Evolutionary conservation across 2,329 filamentous ascomycete species (phyloP), one percentile per base, ranked within the genome.

Genomic region (Trichoderma citrinoviride): DNA sequence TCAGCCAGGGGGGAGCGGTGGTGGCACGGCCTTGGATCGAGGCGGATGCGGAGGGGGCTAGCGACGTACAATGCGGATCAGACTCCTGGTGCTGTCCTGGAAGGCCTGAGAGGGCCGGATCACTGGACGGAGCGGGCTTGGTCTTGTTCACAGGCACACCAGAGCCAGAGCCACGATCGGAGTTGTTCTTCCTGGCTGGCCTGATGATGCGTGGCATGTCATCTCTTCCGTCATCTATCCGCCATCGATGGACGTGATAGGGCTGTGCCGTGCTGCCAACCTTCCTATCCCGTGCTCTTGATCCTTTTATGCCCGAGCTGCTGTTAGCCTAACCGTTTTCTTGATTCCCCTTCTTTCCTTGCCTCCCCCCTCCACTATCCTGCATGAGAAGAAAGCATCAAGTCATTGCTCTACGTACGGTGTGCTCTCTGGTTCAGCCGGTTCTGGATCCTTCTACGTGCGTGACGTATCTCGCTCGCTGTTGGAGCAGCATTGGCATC

Each of bases 201-300:
- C 12, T 37, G 33, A 37, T 55, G 61, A 55, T 15, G 19, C 3
- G n/a, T 41, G 41, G 61, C 29, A 63, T 55, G 40, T 47, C 50
- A 25, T 63, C 50, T 7, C 17, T 40, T 5, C 52, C 52, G 17
- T 55, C 49, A 27, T 54, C 40, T 47, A 63, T 10, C 12, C 61
- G 61, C 61, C 61, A 63, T 21, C 61, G 61, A 63, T 63, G 50
- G 19, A 63, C 50, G 33, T 41, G 37, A 23, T 40, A 63, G 21
- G 50, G 61, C 5, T 40, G 47, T n/a, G 7, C n/a, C 7, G 25
- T 33, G n/a, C 23, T 25, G 10, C 19, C 23, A 23, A 25, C 3
- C 21, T 41, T 61, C 37, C n/a, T 44, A 12, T 53, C 58, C n/a
- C 58, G 25, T 25, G 19, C 47, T 29, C 58, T 50, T 23, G 47